Conservation (phyloP, 352 stramenopile genomes). For the Phytophthora chlamydospora region DNA sequence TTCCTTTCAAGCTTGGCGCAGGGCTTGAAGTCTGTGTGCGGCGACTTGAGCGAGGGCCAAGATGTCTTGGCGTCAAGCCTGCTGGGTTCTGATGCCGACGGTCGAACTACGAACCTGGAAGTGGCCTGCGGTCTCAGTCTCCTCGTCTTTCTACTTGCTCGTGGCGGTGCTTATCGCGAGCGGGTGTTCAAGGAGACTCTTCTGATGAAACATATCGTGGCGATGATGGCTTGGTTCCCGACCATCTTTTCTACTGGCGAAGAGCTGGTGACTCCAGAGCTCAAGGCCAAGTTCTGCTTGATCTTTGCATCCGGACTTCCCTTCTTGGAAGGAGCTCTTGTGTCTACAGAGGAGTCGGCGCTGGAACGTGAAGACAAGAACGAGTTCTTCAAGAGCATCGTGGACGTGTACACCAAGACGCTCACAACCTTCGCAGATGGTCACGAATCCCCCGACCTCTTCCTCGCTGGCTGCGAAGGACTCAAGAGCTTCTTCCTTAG, state of each 20-base stretch:
- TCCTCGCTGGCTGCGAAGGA: conserved; percentile 50
- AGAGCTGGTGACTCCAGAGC: conserved; percentile 18
- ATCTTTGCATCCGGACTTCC: conserved; percentile 48
- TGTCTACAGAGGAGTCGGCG: conserved; percentile 35
- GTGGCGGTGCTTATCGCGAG: conserved; percentile 41
- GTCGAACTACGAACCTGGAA: conserved; percentile 44
- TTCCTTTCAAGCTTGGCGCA: conserved; percentile 55
- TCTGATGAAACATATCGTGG: conserved; percentile 38
- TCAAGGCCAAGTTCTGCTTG: conserved; percentile 42
- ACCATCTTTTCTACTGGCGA: conserved; percentile 41
- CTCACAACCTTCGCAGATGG: conserved; percentile 44
- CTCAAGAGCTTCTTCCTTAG: conserved; percentile 51
- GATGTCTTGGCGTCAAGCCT: conserved; percentile 24
- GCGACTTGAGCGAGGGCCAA: conserved; percentile 23
- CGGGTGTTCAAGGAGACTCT: conserved; percentile 48
- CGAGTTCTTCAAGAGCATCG: conserved; percentile 27
- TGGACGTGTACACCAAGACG: conserved; percentile 42
- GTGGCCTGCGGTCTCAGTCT: conserved; percentile 55
- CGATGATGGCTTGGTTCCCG: conserved; percentile 52
- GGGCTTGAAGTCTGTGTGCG: conserved; percentile 35
- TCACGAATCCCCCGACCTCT: conserved; percentile 48
- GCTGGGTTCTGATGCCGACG: conserved; percentile 25
- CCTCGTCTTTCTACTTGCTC: conserved; percentile 57
- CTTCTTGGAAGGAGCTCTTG: conserved; percentile 57
- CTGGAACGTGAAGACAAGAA: conserved; percentile 22